phyloP scores from a whole-genome alignment of 345 rosid species.

The Carallia pectinifolia region DNA sequence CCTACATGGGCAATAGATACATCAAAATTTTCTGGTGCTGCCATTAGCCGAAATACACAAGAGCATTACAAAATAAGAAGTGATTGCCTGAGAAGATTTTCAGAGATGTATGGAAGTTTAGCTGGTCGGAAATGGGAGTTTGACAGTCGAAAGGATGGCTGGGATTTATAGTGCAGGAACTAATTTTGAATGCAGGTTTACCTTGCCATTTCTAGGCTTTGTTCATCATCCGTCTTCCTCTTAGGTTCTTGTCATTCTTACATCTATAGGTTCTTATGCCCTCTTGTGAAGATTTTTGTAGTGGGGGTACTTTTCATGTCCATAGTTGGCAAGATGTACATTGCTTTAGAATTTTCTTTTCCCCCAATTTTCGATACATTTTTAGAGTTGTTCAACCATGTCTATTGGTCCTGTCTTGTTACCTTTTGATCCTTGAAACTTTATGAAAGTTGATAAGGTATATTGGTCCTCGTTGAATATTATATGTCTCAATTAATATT shows the following conservation, averaged over 20 bases:
- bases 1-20: conserved; percentile 86
- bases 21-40: conserved; percentile 77
- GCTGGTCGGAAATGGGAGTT: conserved; percentile 57
- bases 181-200: not conserved
- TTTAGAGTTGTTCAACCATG: conserved; percentile 8
- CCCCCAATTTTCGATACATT: not conserved
- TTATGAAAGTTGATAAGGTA: not conserved
- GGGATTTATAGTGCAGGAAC: conserved; percentile 71
- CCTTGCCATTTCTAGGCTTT: not conserved
- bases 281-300: conserved; percentile 22
- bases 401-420: not conserved
- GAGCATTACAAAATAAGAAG: conserved; percentile 74
- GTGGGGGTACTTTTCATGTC: conserved; percentile 6
- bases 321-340: conserved; percentile 20
- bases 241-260: conserved; percentile 15
- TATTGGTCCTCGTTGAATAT: too few species aligned
- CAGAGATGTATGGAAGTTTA: conserved; percentile 68
- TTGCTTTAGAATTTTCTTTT: conserved; percentile 7
- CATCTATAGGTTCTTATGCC: conserved; percentile 6
- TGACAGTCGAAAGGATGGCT: conserved; percentile 67
- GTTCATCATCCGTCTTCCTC: not conserved
- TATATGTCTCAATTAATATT: too few species aligned
- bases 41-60: conserved; percentile 76
- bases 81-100: conserved; percentile 58
- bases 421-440: too few species aligned